Conservation (phyloP, 768 basidiomycete genomes). For the Multifurca ochricompacta region DNA sequence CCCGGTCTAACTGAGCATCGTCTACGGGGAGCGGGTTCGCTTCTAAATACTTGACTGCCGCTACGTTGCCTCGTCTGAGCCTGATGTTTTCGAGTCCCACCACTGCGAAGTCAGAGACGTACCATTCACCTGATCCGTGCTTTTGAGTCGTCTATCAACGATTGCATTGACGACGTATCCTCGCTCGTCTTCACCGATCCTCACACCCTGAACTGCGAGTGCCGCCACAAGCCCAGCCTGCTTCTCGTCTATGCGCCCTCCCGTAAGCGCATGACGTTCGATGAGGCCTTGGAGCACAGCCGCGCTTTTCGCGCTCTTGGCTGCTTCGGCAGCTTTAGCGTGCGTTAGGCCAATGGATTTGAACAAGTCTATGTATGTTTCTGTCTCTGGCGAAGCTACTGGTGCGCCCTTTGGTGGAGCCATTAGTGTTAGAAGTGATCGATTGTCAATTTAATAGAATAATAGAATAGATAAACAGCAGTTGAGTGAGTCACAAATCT, state of each 20-base stretch:
- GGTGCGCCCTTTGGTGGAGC: constrained; percentile 9
- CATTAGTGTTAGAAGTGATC: not conserved
- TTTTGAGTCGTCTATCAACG: constrained; percentile 63
- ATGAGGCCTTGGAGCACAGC: constrained; percentile 62
- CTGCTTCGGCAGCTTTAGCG: constrained; percentile 74
- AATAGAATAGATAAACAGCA: no score
- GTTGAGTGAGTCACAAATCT: constrained; percentile 3
- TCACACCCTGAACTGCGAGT: constrained; percentile 54
- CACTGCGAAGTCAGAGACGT: constrained; percentile 23
- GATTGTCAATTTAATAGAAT: no score
- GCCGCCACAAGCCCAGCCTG: constrained; percentile 62
- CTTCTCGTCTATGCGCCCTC: constrained; percentile 63
- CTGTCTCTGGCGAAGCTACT: constrained; percentile 28
- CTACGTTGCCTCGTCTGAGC: constrained; percentile 32
- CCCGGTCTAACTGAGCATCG: constrained; percentile 60
- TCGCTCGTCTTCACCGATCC: constrained; percentile 51
- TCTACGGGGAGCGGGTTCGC: constrained; percentile 53
- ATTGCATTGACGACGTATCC: constrained; percentile 62
- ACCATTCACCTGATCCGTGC: constrained; percentile 85
- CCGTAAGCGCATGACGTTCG: constrained; percentile 41
- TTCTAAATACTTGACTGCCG: constrained; percentile 71
- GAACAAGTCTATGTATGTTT: constrained; percentile 48
- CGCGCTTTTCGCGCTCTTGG: constrained; percentile 73
- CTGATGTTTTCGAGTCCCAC: not conserved
- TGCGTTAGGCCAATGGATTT: constrained; percentile 68